Percentiles rank a stretch among this genome's conserved stretches.
Evolutionary conservation across 2,329 filamentous ascomycete genomes (phyloP).

Genomic region (Aurifilum marmelostoma): DNA sequence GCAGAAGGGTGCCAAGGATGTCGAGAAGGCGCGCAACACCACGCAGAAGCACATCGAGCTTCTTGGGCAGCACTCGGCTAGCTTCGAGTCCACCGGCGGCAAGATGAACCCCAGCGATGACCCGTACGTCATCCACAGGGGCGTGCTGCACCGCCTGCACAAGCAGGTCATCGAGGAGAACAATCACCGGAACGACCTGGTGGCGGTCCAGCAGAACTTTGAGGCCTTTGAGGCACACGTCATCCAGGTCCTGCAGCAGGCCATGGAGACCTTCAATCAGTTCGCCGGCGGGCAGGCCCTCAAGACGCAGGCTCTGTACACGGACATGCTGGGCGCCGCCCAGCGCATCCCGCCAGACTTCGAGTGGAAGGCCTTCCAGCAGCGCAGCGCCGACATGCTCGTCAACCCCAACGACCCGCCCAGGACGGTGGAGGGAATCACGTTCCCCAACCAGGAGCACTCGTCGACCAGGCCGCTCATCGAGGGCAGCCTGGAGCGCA

Average conservation of each 20-base stretch:
- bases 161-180: constrained; percentile 95
- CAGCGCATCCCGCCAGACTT: constrained; percentile 82
- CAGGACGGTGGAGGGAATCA: constrained; percentile 72
- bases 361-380: constrained; percentile 86
- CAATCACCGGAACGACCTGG: constrained; percentile 88
- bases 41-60: constrained; percentile 98
- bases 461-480: constrained; percentile 78
- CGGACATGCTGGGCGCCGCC: constrained; percentile 76
- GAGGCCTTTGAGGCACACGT: constrained; percentile 85
- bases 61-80: constrained; percentile 81
- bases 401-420: constrained; percentile 77
- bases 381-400: constrained; percentile 71
- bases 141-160: constrained; percentile 80
- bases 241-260: constrained; percentile 78
- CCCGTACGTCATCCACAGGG: constrained; percentile 84
- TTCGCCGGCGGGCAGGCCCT: constrained; percentile 81
- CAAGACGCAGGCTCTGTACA: constrained; percentile 78
- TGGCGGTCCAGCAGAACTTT: constrained; percentile 91
- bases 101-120: constrained; percentile 75
- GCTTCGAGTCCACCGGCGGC: constrained; percentile 75
- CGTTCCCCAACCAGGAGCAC: constrained; percentile 90
- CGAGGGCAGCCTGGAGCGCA: constrained; percentile 86
- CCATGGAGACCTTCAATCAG: constrained; percentile 81
- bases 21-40: constrained; percentile 81
- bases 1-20: constrained; percentile 82